Evolutionary conservation across 2,329 filamentous ascomycete genomes (phyloP).

Genomic region (Neopestalotiopsis sp.): DNA sequence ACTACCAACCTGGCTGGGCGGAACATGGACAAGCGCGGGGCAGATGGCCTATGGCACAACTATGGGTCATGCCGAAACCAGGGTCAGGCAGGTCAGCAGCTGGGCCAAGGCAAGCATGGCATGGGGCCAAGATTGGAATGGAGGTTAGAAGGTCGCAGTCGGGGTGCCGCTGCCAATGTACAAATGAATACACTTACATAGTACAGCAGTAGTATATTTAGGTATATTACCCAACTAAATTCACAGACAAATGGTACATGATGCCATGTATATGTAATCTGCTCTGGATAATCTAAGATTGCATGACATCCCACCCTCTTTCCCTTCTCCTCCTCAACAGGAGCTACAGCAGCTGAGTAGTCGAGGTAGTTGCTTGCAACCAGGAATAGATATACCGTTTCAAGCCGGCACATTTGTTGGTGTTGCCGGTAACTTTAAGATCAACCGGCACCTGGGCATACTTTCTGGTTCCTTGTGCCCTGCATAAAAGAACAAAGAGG

Average conservation of each 20-base stretch:
- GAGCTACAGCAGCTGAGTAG: not conserved
- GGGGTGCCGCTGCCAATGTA: not conserved
- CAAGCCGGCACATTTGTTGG: not conserved
- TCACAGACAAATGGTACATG: not conserved
- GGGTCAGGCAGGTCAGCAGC: slow-evolving; percentile 11
- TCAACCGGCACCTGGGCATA: not conserved
- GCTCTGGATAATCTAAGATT: not conserved
- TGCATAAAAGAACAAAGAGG: slow-evolving; percentile 5
- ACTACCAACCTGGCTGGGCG: not conserved
- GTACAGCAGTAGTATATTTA: not conserved
- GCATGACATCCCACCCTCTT: not conserved
- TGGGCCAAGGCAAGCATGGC: not conserved
- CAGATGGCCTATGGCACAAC: slow-evolving; percentile 5
- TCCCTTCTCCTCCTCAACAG: not conserved
- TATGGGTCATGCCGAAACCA: slow-evolving; percentile 14
- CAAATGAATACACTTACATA: not conserved
- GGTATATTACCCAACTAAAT: no score
- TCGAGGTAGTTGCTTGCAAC: not conserved
- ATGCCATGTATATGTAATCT: not conserved
- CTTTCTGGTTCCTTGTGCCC: slow-evolving; percentile 16
- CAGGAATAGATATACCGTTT: not conserved
- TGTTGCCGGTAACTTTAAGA: not conserved
- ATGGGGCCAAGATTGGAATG: slow-evolving; percentile 8
- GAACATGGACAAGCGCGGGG: slow-evolving; percentile 16
- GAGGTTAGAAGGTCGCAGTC: slow-evolving; percentile 1